Base-by-base conservation (phyloP, 768 basidiomycete genomes). In the Cystobasidium ongulense region DNA sequence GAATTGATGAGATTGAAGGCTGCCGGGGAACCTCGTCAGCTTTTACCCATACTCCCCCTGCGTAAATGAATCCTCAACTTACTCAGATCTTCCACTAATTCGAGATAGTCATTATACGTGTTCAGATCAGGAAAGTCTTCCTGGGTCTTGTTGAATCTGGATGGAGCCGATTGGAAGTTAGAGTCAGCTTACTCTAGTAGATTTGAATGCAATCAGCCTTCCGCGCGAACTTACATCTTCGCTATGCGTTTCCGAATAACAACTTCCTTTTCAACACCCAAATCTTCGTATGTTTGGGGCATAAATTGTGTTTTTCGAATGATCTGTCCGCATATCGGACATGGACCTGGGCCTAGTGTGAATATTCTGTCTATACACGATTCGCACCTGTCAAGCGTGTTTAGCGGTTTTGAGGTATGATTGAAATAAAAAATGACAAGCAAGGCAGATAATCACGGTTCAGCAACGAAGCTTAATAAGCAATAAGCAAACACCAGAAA, bases 331-430 rank as follows among this genome's bases (percentile, higher is more conserved):
- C 96, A 99, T 72, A 92, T 88, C 21, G 96, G 96, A 84, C 96
- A 98, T 1, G 92, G 92, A 1, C 92, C 93, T 1, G 96, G 94
- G 1, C 95, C 94, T 2, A 97, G 86, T 0, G 93, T 95, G 82
- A 95, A 99, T 46, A 97, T 81, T 8, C 94, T 87, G 81, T 98
- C 96, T 78, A 99, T 96, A 81, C 96, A 99, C 0, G 91, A 92
- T 83, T 98, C 95, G 83, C 96, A 98, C 91, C 93, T 95, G 75
- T n/a, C 61, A 39, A 13, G 54, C 33, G 52, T 54, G 10, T 23
- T 54, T n/a, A 7, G 52, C 5, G 29, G 62, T 35, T 27, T n/a
- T 17, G 63, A 61, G 59, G 59, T 46, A 46, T n/a, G 43, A 46
- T 46, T 46, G 43, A n/a, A 46, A 46, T 46, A n/a, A n/a, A n/a